phyloP scores from a whole-genome alignment of 2,329 filamentous ascomycete species.

The Aureobasidium melanogenum region DNA sequence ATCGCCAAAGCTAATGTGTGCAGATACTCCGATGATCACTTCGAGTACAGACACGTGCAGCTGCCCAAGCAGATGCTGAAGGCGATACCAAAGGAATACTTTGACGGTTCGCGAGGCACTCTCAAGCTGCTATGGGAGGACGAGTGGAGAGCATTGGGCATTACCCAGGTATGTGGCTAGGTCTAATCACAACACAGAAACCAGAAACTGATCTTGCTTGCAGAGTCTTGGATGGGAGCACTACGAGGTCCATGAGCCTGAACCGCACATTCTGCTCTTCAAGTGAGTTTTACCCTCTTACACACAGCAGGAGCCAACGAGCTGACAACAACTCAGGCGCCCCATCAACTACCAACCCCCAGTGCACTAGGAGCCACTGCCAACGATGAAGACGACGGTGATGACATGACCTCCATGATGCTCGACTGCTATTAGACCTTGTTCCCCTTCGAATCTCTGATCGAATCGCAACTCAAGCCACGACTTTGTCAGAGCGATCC shows the following conservation, averaged over 20 bases:
- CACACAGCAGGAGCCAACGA: background rate
- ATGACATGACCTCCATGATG: conserved; percentile 8
- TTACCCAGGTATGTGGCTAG: conserved; percentile 72
- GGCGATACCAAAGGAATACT: conserved; percentile 89
- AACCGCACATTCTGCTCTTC: conserved; percentile 96
- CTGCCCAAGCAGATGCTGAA: conserved; percentile 98
- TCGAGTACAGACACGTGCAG: conserved; percentile 95
- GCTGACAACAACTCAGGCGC: conserved; percentile 44
- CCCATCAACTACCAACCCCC: conserved; percentile 78
- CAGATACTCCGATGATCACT: conserved; percentile 88
- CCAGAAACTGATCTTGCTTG: background rate
- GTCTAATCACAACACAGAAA: background rate
- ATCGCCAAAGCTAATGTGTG: background rate
- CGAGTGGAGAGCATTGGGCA: conserved; percentile 93
- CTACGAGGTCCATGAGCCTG: conserved; percentile 97
- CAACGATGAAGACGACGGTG: conserved; percentile 4
- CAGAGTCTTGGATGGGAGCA: conserved; percentile 98
- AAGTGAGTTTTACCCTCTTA: conserved; percentile 59
- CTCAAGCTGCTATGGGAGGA: conserved; percentile 97
- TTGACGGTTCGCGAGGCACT: conserved; percentile 80
- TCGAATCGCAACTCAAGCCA: background rate
- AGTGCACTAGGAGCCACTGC: conserved; percentile 15
- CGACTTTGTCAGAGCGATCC: conserved; percentile 3
- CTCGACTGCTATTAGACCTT: background rate
- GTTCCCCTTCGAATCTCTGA: background rate